phyloP scores from a whole-genome alignment of 2,329 filamentous ascomycete genomes.

The Oidium heveae region DNA sequence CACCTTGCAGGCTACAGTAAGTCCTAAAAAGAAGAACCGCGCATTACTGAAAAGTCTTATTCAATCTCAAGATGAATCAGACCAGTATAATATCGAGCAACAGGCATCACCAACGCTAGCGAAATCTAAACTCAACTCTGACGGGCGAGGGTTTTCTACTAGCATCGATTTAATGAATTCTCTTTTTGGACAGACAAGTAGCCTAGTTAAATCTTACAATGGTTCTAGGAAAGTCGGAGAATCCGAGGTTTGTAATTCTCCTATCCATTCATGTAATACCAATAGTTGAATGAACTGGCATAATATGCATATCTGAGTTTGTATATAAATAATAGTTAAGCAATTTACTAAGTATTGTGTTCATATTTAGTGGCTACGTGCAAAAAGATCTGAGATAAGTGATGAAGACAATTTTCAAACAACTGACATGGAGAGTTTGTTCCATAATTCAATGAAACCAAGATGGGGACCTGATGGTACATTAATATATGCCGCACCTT shows the following conservation, averaged over 20 bases:
- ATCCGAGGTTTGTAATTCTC: slow-evolving; percentile 65
- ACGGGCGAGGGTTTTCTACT: slow-evolving; percentile 46
- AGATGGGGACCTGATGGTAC: slow-evolving; percentile 55
- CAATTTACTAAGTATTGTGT: slow-evolving; percentile 22
- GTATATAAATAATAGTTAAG: slow-evolving; percentile 14
- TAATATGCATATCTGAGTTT: slow-evolving; percentile 14
- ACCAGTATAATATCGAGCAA: slow-evolving; percentile 16
- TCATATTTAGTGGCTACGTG: slow-evolving; percentile 52
- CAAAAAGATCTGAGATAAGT: slow-evolving; percentile 48
- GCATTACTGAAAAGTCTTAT: slow-evolving; percentile 33
- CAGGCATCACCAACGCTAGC: slow-evolving; percentile 23
- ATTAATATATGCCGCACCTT: slow-evolving; percentile 34
- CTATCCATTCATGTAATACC: slow-evolving; percentile 10
- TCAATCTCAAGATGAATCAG: slow-evolving; percentile 8
- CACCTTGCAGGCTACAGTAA: slow-evolving; percentile 81
- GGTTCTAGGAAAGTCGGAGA: slow-evolving; percentile 35
- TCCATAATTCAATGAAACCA: slow-evolving; percentile 51
- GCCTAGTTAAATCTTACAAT: slow-evolving; percentile 27
- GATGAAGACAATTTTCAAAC: slow-evolving; percentile 34
- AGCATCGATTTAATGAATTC: slow-evolving; percentile 95
- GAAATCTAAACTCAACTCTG: slow-evolving; percentile 12
- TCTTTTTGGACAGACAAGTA: slow-evolving; percentile 52
- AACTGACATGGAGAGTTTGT: slow-evolving; percentile 35
- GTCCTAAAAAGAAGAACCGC: slow-evolving; percentile 77
- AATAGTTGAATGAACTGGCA: slow-evolving; percentile 1